Evolutionary conservation across 257 asterid species (phyloP).

Genomic region (Penstemon eatonii): DNA sequence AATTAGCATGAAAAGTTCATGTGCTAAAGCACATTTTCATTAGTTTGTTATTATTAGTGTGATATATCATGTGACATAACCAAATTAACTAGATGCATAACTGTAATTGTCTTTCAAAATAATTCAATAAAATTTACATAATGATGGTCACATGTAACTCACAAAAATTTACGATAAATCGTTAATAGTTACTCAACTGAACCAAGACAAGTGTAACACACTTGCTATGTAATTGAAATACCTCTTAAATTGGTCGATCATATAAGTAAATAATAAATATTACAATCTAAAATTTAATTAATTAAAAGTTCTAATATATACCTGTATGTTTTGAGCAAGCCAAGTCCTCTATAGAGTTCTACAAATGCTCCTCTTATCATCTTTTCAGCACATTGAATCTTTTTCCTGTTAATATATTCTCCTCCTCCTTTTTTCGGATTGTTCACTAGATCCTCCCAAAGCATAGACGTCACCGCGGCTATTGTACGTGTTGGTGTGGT

Average conservation of each 20-base stretch:
- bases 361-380: conserved; percentile 94
- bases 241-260: too few relatives aligned
- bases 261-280: too few relatives aligned
- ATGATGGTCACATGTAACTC: neutral
- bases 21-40: conserved; percentile 20
- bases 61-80: conserved; percentile 25
- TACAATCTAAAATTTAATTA: neutral
- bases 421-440: conserved; percentile 69
- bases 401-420: conserved; percentile 57
- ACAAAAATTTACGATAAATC: too few relatives aligned
- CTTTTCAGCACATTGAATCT: conserved; percentile 86
- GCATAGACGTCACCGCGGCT: conserved; percentile 72
- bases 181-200: too few relatives aligned
- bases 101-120: neutral
- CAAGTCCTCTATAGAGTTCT: conserved; percentile 88
- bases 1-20: conserved; percentile 10
- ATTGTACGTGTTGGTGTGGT: conserved; percentile 80
- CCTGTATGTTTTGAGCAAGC: conserved; percentile 86
- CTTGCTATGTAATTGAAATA: too few relatives aligned
- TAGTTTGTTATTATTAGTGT: conserved; percentile 19
- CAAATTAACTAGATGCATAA: neutral
- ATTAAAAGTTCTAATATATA: neutral
- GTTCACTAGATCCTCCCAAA: conserved; percentile 79
- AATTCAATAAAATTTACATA: neutral
- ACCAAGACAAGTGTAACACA: too few relatives aligned